Conservation (phyloP, 176 grass and related monocot genomes). For the Secale cereale region DNA sequence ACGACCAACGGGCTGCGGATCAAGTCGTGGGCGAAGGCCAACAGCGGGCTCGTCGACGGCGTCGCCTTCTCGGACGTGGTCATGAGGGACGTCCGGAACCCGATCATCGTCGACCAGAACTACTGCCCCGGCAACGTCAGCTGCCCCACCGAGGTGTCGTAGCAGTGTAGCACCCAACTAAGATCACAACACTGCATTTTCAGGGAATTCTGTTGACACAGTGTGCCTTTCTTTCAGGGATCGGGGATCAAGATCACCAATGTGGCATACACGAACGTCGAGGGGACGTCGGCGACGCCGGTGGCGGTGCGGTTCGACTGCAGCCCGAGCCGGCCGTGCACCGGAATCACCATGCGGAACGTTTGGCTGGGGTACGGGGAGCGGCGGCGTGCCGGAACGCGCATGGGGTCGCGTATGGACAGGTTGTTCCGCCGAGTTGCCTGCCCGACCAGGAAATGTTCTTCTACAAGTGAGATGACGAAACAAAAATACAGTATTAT, state of each 20-base stretch:
- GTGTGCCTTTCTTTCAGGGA: conserved; percentile 9
- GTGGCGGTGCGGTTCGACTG: conserved; percentile 54
- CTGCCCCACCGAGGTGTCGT: conserved; percentile 1
- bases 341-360: conserved; percentile 30
- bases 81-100: conserved; percentile 49
- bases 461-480: neutral
- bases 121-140: conserved; percentile 5
- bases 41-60: conserved; percentile 28
- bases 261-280: conserved; percentile 26
- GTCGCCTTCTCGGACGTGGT: conserved; percentile 30
- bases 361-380: conserved; percentile 36
- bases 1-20: conserved; percentile 54
- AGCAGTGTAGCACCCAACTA: too few species aligned
- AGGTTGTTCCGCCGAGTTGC: conserved; percentile 43
- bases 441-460: neutral
- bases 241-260: conserved; percentile 54
- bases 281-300: conserved; percentile 44
- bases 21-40: conserved; percentile 56
- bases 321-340: conserved; percentile 51
- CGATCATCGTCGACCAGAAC: conserved; percentile 39
- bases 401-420: conserved; percentile 9
- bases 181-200: neutral
- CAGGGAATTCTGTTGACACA: neutral
- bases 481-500: neutral
- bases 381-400: conserved; percentile 40